Evolutionary conservation across 2,329 filamentous ascomycete species (phyloP).

Genomic region (Cordyceps farinosa): DNA sequence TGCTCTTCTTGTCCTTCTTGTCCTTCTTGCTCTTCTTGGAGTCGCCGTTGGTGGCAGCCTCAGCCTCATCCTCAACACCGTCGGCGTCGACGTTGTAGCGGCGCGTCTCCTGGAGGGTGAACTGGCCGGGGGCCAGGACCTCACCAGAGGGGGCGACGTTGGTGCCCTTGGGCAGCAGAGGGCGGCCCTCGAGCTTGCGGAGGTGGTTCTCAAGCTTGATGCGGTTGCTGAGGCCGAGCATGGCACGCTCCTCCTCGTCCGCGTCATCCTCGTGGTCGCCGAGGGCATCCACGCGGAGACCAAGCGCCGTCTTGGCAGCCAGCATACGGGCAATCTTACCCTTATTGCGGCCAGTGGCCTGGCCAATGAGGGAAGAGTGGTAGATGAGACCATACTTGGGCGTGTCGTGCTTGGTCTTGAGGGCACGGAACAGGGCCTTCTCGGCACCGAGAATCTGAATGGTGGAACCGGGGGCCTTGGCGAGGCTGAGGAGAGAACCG

Average conservation of each 20-base stretch:
- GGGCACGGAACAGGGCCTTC: slow-evolving; percentile 95
- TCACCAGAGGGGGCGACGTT: slow-evolving; percentile 72
- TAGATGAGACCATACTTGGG: slow-evolving; percentile 97
- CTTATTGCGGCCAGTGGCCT: slow-evolving; percentile 98
- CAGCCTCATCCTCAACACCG: slow-evolving; percentile 64
- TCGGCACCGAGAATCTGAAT: slow-evolving; percentile 98
- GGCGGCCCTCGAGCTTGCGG: slow-evolving; percentile 83
- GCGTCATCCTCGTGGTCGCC: slow-evolving; percentile 57
- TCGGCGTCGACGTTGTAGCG: slow-evolving; percentile 96
- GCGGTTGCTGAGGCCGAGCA: slow-evolving; percentile 70
- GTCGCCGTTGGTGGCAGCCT: slow-evolving; percentile 38
- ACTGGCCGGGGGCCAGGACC: slow-evolving; percentile 65
- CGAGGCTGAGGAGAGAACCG: slow-evolving; percentile 88
- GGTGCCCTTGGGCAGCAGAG: slow-evolving; percentile 71
- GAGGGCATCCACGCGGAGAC: slow-evolving; percentile 84
- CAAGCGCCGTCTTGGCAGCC: slow-evolving; percentile 87
- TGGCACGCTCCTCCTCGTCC: slow-evolving; percentile 85
- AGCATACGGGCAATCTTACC: slow-evolving; percentile 98
- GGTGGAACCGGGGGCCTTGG: slow-evolving; percentile 91
- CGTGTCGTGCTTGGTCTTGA: slow-evolving; percentile 99
- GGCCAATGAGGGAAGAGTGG: slow-evolving; percentile 88
- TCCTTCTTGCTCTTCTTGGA: slow-evolving; percentile 41
- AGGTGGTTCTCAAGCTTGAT: slow-evolving; percentile 73
- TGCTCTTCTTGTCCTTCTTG: slow-evolving; percentile 43
- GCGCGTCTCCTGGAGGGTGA: slow-evolving; percentile 85